Conservation (phyloP, 306 rosid genomes). For the Boehmeria nivea region DNA sequence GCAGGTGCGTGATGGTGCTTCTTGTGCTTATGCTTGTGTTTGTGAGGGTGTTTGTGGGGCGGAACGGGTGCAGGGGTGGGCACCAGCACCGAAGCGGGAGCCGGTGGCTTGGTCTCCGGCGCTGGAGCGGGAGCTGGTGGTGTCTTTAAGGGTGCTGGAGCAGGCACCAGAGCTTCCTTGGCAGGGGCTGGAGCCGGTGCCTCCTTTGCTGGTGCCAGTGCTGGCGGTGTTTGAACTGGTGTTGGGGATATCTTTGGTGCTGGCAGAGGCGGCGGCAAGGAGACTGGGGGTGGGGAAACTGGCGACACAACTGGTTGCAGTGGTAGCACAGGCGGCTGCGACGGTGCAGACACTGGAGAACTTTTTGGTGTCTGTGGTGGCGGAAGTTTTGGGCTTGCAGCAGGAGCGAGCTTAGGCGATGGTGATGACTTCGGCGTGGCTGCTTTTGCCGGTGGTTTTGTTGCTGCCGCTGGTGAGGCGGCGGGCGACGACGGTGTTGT, state of each 20-base stretch:
- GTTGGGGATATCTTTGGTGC: slow-evolving; percentile 61
- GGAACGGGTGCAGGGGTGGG: slow-evolving; percentile 55
- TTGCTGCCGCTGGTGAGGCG: slow-evolving; percentile 33
- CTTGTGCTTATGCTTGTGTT: slow-evolving; percentile 63
- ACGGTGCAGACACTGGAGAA: slow-evolving; percentile 48
- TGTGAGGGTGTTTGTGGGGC: slow-evolving; percentile 36
- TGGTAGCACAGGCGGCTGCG: slow-evolving; percentile 33
- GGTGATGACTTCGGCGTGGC: slow-evolving; percentile 50
- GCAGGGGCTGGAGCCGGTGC: slow-evolving; percentile 46
- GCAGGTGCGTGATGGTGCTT: slow-evolving; percentile 53
- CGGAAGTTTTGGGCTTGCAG: slow-evolving; percentile 40
- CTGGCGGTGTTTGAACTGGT: slow-evolving; percentile 53
- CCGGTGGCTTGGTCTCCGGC: slow-evolving; percentile 14
- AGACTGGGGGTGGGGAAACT: slow-evolving; percentile 36
- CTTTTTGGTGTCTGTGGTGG: slow-evolving; percentile 54
- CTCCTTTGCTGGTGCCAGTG: slow-evolving; percentile 51
- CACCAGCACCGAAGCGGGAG: slow-evolving; percentile 34
- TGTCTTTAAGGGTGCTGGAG: slow-evolving; percentile 40
- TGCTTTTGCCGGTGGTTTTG: slow-evolving; percentile 40
- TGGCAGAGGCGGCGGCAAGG: slow-evolving; percentile 39
- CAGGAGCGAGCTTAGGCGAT: slow-evolving; percentile 51
- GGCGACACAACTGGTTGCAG: no score
- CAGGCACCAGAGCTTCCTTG: slow-evolving; percentile 47
- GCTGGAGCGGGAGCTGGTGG: slow-evolving; percentile 35
- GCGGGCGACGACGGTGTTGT: slow-evolving; percentile 42